Percentiles rank a stretch among this genome's conserved stretches.
phyloP scores from a whole-genome alignment of 257 asterid species.

The Salvia hispanica region DNA sequence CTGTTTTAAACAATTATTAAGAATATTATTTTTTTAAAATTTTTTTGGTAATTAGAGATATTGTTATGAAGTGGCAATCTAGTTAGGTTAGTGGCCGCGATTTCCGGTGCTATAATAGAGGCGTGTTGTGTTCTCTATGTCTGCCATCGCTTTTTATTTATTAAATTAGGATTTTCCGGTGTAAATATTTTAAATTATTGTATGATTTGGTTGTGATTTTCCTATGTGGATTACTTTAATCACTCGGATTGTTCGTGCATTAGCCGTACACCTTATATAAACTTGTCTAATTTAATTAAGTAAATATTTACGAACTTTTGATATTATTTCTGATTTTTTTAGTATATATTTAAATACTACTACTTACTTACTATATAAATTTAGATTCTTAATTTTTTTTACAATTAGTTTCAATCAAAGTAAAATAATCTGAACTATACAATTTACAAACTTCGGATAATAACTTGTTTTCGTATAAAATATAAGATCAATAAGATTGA shows the following conservation, averaged over 20 bases:
- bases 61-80: constrained; percentile 6
- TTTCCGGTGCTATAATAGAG: constrained; percentile 27
- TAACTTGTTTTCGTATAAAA: no score
- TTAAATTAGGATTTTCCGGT: constrained; percentile 9
- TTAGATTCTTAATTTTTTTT: no score
- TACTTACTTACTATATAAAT: no score
- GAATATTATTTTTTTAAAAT: neutral
- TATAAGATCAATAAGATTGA: no score
- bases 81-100: constrained; percentile 33
- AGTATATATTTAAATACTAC: no score
- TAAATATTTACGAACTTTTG: no score
- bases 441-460: no score
- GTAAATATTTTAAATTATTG: neutral
- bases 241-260: neutral
- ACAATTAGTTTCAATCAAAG: no score
- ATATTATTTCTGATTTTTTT: no score
- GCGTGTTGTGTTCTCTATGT: constrained; percentile 23
- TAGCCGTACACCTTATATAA: neutral
- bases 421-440: no score
- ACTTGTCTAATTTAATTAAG: no score
- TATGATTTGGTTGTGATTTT: constrained; percentile 23
- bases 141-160: constrained; percentile 19
- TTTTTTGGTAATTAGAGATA: neutral
- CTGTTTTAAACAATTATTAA: neutral
- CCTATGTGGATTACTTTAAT: neutral